Conservation (phyloP, 2,329 filamentous ascomycete genomes). For the Nigrospora oryzae region DNA sequence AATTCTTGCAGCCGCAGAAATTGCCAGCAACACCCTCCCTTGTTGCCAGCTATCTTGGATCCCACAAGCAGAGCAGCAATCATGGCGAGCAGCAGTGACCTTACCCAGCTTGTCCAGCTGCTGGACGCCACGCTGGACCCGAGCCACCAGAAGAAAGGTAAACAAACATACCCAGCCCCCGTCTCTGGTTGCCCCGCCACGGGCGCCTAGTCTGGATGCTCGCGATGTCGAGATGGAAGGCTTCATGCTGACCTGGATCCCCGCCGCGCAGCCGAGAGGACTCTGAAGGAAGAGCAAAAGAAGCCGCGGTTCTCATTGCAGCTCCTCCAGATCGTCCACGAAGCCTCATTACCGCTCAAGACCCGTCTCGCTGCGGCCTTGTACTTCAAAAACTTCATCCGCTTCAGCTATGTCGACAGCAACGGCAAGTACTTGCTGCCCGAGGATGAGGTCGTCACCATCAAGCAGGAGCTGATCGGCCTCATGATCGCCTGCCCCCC, state of each 20-base stretch:
- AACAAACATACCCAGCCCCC: background rate
- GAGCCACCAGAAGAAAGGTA: constrained; percentile 82
- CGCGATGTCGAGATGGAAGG: too few relatives aligned
- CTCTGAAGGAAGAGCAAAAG: constrained; percentile 68
- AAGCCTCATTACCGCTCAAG: constrained; percentile 61
- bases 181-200: too few relatives aligned
- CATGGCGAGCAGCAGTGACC: constrained; percentile 30
- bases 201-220: too few relatives aligned
- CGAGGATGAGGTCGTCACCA: constrained; percentile 71
- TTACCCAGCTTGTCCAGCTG: constrained; percentile 64
- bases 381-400: constrained; percentile 98
- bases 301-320: constrained; percentile 82
- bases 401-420: constrained; percentile 71
- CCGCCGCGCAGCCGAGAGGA: constrained; percentile 60
- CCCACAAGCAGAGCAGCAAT: background rate
- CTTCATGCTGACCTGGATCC: constrained; percentile 4
- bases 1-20: too few relatives aligned
- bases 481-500: constrained; percentile 90
- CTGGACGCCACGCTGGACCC: constrained; percentile 88
- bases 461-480: constrained; percentile 92
- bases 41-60: background rate
- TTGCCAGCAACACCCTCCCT: background rate
- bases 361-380: constrained; percentile 82
- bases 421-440: constrained; percentile 89
- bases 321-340: constrained; percentile 84